Base-by-base conservation (phyloP, 1,284 basidiomycete species). In the Malassezia restricta region DNA sequence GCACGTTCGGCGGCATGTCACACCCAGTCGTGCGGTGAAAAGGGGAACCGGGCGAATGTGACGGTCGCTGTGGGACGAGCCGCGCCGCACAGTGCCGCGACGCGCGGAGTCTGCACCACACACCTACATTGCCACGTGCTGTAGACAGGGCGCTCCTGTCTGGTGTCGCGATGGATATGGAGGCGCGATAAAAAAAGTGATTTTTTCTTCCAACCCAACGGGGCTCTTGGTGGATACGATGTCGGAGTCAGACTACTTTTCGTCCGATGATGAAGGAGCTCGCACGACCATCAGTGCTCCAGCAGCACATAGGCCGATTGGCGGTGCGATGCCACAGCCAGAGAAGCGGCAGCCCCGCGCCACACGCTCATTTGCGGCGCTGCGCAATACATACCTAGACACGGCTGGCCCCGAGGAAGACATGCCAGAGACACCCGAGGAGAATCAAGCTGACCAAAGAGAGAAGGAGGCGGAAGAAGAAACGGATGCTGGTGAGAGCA, bases 231-330 rank as follows among this genome's bases (percentile, higher is more conserved):
- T 8, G 17, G 24, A 30, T 14, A 17, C 31, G 24, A 54, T 54
- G 51, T 20, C 46, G n/a, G 52, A 49, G 37, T 48, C 42, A 6
- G 52, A 54, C 43, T 49, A 48, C n/a, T 54, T 54, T 44, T 54
- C 52, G 41, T 40, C 49, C 11, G 54, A 51, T 17, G 52, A 51
- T 28, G 45, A 43, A 27, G 47, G 29, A 31, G 46, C 40, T 43
- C 52, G 52, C 31, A 52, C 54, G 31, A 40, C 46, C 29, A 40
- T 51, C 20, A 53, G 49, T 15, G 57, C 54, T 12, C 57, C 57
- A n/a, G 49, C 53, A 8, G 33, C 49, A 20, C 44, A 44, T 43
- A 49, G 27, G 33, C 47, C 20, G 49, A 51, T 35, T 29, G 33
- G 33, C 2, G 54, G 11, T 24, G 52, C 52, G 45, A 43, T 45